Evolutionary conservation across 306 rosid species (phyloP).

Genomic region (Cucurbita moschata): DNA sequence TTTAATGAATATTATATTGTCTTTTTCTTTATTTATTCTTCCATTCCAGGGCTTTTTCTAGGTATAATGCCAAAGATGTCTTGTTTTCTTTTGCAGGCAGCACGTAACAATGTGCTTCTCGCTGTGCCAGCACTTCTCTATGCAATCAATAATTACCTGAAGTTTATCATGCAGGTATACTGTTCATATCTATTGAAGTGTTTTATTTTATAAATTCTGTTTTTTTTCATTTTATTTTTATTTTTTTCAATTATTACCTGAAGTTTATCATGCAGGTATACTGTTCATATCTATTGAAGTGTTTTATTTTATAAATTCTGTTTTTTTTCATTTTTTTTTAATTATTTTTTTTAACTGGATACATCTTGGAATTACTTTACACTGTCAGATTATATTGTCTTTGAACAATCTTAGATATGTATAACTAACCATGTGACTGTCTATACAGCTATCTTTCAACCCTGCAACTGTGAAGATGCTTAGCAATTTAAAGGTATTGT

Average conservation of each 20-base stretch:
- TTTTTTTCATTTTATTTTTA: no score
- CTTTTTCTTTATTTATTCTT: not conserved
- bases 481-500: slow-evolving; percentile 90
- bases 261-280: slow-evolving; percentile 96
- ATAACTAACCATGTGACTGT: slow-evolving; percentile 7
- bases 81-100: slow-evolving; percentile 52
- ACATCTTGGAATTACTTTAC: not conserved
- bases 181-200: not conserved
- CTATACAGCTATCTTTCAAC: slow-evolving; percentile 86
- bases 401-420: not conserved
- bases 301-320: not conserved
- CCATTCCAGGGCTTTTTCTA: not conserved
- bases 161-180: slow-evolving; percentile 93
- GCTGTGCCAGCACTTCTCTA: slow-evolving; percentile 94
- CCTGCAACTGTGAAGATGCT: slow-evolving; percentile 99
- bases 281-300: not conserved
- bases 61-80: slow-evolving; percentile 1
- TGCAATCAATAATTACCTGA: slow-evolving; percentile 92
- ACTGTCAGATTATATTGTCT: not conserved
- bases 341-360: not conserved
- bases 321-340: no score
- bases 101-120: slow-evolving; percentile 88
- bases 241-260: slow-evolving; percentile 60
- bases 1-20: not conserved
- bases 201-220: not conserved